Percentiles rank a stretch among this genome's conserved stretches.
phyloP scores from a whole-genome alignment of 805 yeast genomes.

The Saccharomycopsis fermentans region DNA sequence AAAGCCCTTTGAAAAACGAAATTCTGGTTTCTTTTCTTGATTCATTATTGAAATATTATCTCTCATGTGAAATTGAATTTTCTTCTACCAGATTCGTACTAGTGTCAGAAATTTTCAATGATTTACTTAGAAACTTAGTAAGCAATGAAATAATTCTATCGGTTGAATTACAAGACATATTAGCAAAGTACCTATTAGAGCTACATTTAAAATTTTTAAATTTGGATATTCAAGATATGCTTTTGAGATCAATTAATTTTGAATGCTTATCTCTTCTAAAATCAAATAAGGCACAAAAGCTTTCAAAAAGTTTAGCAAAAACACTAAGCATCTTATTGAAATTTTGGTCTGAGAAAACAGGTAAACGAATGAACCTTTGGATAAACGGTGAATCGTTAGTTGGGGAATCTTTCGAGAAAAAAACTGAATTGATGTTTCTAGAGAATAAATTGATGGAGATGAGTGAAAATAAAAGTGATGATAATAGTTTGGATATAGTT shows the following conservation, averaged over 20 bases:
- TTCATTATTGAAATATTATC: background rate
- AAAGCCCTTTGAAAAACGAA: background rate
- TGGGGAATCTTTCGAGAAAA: background rate
- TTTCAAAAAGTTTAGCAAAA: background rate
- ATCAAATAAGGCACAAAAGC: background rate
- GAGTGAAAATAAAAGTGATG: background rate
- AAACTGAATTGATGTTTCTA: background rate
- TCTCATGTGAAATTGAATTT: background rate
- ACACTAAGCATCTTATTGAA: background rate
- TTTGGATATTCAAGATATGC: background rate
- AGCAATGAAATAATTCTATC: background rate
- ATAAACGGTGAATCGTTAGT: background rate
- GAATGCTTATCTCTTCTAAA: background rate
- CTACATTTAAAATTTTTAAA: constrained; percentile 1
- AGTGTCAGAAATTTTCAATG: constrained; percentile 8
- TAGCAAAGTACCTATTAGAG: constrained; percentile 3
- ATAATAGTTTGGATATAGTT: background rate
- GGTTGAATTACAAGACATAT: background rate
- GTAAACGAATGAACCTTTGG: background rate
- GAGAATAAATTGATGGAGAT: background rate
- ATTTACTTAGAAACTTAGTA: background rate
- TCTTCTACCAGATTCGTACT: background rate
- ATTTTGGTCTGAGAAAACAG: background rate
- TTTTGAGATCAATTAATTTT: background rate
- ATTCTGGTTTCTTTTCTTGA: background rate